phyloP scores from a whole-genome alignment of 306 rosid genomes.

The Citrullus colocynthis region DNA sequence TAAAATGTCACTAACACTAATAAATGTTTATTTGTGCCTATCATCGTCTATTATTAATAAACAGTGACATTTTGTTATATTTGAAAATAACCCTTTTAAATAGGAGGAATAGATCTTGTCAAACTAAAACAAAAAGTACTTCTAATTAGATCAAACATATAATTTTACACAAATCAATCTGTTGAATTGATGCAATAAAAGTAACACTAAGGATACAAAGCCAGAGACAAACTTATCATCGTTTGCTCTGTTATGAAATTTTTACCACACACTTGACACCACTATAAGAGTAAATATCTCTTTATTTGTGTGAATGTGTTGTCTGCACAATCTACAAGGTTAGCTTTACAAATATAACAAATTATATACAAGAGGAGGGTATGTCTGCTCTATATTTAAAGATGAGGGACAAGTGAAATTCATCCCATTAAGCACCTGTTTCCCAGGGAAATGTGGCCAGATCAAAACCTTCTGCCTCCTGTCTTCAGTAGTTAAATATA shows the following conservation, averaged over 20 bases:
- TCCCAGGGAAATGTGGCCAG: not conserved
- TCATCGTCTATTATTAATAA: too few species aligned
- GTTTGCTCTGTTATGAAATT: not conserved
- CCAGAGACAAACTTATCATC: not conserved
- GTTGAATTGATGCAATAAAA: not conserved
- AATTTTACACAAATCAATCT: not conserved
- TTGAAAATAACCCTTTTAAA: too few species aligned
- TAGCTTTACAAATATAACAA: not conserved
- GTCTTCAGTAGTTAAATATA: not conserved
- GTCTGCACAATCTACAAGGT: not conserved
- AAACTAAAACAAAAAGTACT: not conserved
- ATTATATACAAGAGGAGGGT: not conserved
- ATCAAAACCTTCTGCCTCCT: not conserved
- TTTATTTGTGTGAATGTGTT: not conserved
- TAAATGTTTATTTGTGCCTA: too few species aligned
- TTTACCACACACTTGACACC: not conserved
- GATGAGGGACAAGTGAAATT: not conserved
- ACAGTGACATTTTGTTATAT: too few species aligned
- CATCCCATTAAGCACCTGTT: not conserved
- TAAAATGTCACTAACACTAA: too few species aligned
- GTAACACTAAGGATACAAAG: not conserved
- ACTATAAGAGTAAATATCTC: not conserved
- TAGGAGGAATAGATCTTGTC: not conserved
- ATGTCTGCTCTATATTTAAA: not conserved
- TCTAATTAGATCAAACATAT: not conserved